Evolutionary conservation across 2,329 filamentous ascomycete species (phyloP).

Genomic region (Chaetomium sp.): DNA sequence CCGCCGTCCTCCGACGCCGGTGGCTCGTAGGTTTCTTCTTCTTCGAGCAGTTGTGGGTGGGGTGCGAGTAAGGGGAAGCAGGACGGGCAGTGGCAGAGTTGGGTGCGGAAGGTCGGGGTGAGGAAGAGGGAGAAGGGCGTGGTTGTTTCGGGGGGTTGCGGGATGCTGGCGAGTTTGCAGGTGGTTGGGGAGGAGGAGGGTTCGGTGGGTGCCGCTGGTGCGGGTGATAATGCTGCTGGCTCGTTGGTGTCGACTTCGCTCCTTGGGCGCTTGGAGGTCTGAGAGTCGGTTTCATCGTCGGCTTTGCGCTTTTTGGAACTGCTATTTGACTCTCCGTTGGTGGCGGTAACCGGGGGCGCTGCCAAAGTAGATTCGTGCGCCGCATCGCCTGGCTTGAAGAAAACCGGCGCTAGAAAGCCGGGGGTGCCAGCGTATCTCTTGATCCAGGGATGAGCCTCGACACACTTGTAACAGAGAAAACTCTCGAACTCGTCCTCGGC

Average conservation of each 20-base stretch:
- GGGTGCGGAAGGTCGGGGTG: slow-evolving; percentile 73
- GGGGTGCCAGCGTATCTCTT: slow-evolving; percentile 79
- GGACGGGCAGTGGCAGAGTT: slow-evolving; percentile 78
- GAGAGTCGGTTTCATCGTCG: slow-evolving; percentile 38
- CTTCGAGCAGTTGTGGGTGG: slow-evolving; percentile 83
- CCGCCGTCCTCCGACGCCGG: slow-evolving; percentile 72
- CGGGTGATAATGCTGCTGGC: slow-evolving; percentile 7
- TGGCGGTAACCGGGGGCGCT: not conserved
- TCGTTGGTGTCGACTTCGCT: slow-evolving; percentile 42
- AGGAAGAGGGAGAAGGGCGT: slow-evolving; percentile 78
- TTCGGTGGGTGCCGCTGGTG: not conserved
- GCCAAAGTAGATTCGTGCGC: slow-evolving; percentile 26
- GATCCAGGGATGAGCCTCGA: slow-evolving; percentile 87
- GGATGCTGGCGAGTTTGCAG: slow-evolving; percentile 66
- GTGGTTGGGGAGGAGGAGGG: slow-evolving; percentile 5
- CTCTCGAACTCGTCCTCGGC: slow-evolving; percentile 85
- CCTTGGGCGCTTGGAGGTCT: slow-evolving; percentile 55
- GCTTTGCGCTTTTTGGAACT: slow-evolving; percentile 67
- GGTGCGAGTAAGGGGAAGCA: slow-evolving; percentile 74
- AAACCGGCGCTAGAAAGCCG: slow-evolving; percentile 78
- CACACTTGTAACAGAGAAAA: slow-evolving; percentile 92
- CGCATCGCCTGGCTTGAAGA: slow-evolving; percentile 42
- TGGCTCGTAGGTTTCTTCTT: slow-evolving; percentile 92
- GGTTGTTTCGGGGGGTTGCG: slow-evolving; percentile 54
- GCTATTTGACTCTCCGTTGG: slow-evolving; percentile 9